Evolutionary conservation across 768 basidiomycete species (phyloP), one percentile per base, ranked within the genome.

Genomic region (Tremella fuciformis): DNA sequence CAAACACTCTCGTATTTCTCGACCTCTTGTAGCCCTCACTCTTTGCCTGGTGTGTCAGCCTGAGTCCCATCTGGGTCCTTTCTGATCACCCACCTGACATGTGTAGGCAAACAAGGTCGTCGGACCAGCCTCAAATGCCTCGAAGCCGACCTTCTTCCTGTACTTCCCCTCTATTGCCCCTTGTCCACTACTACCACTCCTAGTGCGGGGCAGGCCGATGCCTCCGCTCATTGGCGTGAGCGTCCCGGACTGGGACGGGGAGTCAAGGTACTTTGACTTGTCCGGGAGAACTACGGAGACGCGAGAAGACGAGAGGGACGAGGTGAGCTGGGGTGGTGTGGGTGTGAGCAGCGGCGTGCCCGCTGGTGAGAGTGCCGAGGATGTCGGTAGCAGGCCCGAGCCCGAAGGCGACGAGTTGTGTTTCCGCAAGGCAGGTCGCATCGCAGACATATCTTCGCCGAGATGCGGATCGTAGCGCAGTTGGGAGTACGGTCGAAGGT

Each of bases 1-100:
- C 81, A 76, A 91, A 98, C 0, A 89, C 89, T 0, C 94, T 83
- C 0, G 91, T 93, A 52, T 84, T 84, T 25, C 86, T 81, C 2
- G 81, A 85, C 26, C 89, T 83, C 42, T 80, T 79, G 75, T 91
- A 97, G 1, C 87, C 87, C 1, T 86, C 88, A 8, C 84, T 86
- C 76, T 93, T 90, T 18, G 88, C 89, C 70, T 78, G 53, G 34
- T 52, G 8, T 13, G 22, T 52, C 29, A 34, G 29, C 29, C 3
- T 21, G 25, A 52, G 22, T 22, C 26, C 49, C 7, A n/a, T 8
- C 22, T 4, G 26, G n/a, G 15, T 16, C 25, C 49, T 50, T 29
- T 50, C 19, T 50, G 49, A 13, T 9, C 9, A 67, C 65, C 49
- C 44, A 66, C 64, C 47, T 60, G 60, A 57, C 72, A 70, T 3